Evolutionary conservation across 176 grass and related monocot genomes (phyloP).

Genomic region (Phyllostachys edulis): DNA sequence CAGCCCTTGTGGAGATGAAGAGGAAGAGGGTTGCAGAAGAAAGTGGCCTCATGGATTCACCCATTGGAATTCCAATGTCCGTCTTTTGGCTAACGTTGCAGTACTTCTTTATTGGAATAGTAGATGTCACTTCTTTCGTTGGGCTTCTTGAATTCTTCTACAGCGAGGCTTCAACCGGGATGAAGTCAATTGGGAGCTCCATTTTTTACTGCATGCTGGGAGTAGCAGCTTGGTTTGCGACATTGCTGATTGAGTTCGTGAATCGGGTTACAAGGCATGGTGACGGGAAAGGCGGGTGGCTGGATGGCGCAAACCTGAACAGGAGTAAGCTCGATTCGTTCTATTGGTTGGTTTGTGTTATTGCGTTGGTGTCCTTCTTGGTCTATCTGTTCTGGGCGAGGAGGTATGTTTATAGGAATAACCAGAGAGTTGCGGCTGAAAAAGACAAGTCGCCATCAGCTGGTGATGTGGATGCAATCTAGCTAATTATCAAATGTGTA

Average conservation of each 20-base stretch:
- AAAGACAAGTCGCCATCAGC: neutral
- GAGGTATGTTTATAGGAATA: constrained; percentile 56
- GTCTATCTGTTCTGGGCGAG: constrained; percentile 48
- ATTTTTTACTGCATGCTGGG: constrained; percentile 69
- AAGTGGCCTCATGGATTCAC: constrained; percentile 19
- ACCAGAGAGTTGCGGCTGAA: constrained; percentile 24
- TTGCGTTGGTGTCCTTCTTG: constrained; percentile 50
- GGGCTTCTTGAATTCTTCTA: constrained; percentile 78
- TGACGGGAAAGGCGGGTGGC: constrained; percentile 43
- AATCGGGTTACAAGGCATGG: constrained; percentile 40
- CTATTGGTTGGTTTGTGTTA: constrained; percentile 51
- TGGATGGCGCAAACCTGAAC: constrained; percentile 65
- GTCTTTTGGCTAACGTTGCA: constrained; percentile 63
- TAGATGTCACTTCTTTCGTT: constrained; percentile 78
- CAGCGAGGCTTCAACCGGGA: constrained; percentile 58
- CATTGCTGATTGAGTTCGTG: constrained; percentile 48
- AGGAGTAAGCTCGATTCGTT: constrained; percentile 57
- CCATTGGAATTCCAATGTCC: constrained; percentile 53
- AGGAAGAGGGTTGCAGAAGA: constrained; percentile 37
- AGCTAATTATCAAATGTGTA: neutral
- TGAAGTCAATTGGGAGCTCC: constrained; percentile 76
- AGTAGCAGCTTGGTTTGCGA: constrained; percentile 48
- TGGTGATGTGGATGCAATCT: neutral
- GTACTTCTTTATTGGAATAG: constrained; percentile 58
- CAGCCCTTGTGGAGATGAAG: constrained; percentile 65